Base-by-base conservation (phyloP, 2,329 filamentous ascomycete species). In the Fusarium phyllophilum region DNA sequence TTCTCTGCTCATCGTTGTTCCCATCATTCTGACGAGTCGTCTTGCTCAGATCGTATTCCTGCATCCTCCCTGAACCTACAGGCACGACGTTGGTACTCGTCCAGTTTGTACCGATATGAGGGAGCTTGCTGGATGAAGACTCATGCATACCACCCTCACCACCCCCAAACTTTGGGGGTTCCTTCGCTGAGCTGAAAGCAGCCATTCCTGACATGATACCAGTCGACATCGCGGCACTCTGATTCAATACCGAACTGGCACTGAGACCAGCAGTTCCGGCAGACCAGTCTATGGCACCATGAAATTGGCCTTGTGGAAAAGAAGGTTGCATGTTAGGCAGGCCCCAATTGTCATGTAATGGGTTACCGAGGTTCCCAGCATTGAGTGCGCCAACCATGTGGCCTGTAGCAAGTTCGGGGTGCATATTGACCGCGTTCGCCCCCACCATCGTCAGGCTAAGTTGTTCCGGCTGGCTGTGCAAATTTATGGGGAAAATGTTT, bases 1-100 rank as follows among this genome's bases (percentile, higher is more conserved):
- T 83, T 68, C 81, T 79, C 22, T 63, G 72, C 26, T 60, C 71
- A 5, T 72, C 66, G 17, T 63, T 45, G 24, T 52, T 51, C 15
- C 59, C 69, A 58, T 67, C 73, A 56, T 73, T 73, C 17, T 54
- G 62, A 14, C 60, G 73, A 54, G 76, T 51, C 31, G 69, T 59
- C 73, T 80, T 81, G 34, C 78, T 78, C 33, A 78, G 72, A 33
- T 82, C 79, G 38, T 83, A 70, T 18, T 79, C 79, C 26, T 76
- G 78, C 49, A 83, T 66, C 49, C 77, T 83, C 8, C 79, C 79
- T 5, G 82, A 79, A 54, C 78, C 81, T 44, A 79, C 64, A 4
- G 62, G 34, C 44, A 22, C 68, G 12, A 62, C 29, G 26, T 56
- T 62, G 18, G 49, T 54, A 33, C 66, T 64, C 36, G 70, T 71